Conservation (phyloP, 441 rosid species). For the Isatis lusitanica region DNA sequence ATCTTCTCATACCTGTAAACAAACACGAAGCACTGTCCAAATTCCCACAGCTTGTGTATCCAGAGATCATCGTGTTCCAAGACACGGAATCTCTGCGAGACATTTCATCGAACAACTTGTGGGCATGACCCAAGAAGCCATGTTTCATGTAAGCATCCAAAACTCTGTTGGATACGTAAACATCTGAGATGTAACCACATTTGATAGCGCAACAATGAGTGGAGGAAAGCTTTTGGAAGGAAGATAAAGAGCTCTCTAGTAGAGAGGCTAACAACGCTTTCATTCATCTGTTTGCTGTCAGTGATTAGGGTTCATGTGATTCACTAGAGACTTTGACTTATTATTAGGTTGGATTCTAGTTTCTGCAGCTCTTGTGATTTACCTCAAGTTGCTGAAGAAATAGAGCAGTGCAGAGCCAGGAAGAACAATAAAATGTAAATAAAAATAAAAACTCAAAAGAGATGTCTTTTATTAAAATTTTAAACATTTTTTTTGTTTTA, state of each 20-base stretch:
- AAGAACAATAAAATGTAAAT: too few species aligned
- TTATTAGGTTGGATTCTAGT: too few species aligned
- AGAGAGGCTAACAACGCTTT: slow-evolving; percentile 34
- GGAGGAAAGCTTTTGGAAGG: slow-evolving; percentile 38
- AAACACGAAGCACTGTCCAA: slow-evolving; percentile 44
- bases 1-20: slow-evolving; percentile 44
- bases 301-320: not conserved
- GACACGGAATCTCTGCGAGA: slow-evolving; percentile 53
- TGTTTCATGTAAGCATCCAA: slow-evolving; percentile 40
- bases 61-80: slow-evolving; percentile 78
- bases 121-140: slow-evolving; percentile 37
- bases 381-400: not conserved
- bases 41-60: slow-evolving; percentile 50
- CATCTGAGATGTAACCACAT: slow-evolving; percentile 43
- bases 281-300: slow-evolving; percentile 36
- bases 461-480: too few species aligned
- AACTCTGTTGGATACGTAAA: slow-evolving; percentile 55
- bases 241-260: slow-evolving; percentile 30
- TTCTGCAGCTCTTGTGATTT: too few species aligned
- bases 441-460: too few species aligned
- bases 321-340: too few species aligned
- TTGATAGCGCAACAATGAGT: slow-evolving; percentile 54
- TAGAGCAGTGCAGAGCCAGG: not conserved
- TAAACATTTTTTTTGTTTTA: too few species aligned
- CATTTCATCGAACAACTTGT: slow-evolving; percentile 65